phyloP scores from a whole-genome alignment of 2,329 filamentous ascomycete genomes.

The Bipolaris bicolor region DNA sequence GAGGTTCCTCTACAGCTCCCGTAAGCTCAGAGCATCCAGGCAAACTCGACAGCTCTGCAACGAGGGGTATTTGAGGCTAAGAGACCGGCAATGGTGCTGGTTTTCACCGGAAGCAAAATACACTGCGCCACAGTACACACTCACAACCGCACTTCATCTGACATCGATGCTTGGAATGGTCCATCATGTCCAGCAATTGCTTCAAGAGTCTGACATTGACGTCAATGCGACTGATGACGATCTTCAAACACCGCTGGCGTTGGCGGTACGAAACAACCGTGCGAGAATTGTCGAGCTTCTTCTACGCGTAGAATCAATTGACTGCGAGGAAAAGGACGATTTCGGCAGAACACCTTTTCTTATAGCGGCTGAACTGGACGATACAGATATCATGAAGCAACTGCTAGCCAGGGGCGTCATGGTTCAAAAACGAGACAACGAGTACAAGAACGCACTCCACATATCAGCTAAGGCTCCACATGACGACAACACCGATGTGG shows the following conservation, averaged over 20 bases:
- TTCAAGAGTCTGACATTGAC: not conserved
- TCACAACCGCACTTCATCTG: not conserved
- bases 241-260: not conserved
- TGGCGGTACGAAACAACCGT: not conserved
- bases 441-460: not conserved
- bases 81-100: too few species aligned
- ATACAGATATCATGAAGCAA: not conserved
- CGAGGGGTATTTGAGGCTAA: too few species aligned
- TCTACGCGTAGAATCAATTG: not conserved
- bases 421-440: not conserved
- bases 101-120: not conserved
- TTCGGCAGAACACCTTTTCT: not conserved
- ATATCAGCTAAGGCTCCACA: not conserved
- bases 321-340: not conserved
- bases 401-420: not conserved
- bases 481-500: not conserved
- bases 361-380: not conserved
- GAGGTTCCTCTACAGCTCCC: not conserved
- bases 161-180: not conserved
- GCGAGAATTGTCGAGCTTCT: not conserved
- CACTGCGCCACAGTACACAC: not conserved
- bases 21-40: not conserved
- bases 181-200: not conserved
- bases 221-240: not conserved
- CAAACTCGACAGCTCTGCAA: not conserved